Base-by-base conservation (phyloP, 1,139 yeast genomes). In the Maudiozyma humilis region DNA sequence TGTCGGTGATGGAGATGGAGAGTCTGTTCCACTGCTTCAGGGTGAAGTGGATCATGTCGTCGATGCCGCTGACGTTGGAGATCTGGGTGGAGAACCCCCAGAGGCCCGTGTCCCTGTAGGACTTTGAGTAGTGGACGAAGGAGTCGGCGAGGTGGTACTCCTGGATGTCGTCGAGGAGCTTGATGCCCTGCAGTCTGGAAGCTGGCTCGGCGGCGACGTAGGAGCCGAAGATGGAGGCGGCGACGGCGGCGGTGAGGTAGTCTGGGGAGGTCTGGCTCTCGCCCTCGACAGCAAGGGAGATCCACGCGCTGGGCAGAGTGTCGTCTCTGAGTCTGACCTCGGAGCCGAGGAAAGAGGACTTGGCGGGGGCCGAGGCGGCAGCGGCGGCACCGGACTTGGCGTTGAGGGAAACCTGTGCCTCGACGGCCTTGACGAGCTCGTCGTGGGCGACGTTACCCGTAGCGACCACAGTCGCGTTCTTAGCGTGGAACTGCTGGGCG, bases 291-390 rank as follows among this genome's bases (percentile, higher is more conserved):
- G 86, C 87, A 56, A 84, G 71, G 47, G 88, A 69, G 56, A 82
- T 72, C 73, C 82, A 81, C 48, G 91, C 91, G 65, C 78, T 76
- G 63, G 89, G 86, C 64, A 81, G 65, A 55, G 88, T 83, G 67
- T 84, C 94, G 63, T 84, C 94, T 78, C 94, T 82, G 72, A 82
- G 70, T 75, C 88, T 79, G 54, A 82, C 79, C 66, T 84, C 93
- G 44, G 91, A 82, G 62, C 94, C 94, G 65, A 83, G 74, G 76
- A 82, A 83, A 38, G 77, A 63, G 48, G 82, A 76, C 41, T 52
- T 36, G 14, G 18, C 18, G 13, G 32, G 36, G 10, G 38, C 15
- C 16, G 33, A 19, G 8, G 39, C 19, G 10, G 16, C 19, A 6
- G 6, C 8, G 27, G 27, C 6, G 27, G 10, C 27, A 6, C 10